phyloP scores from a whole-genome alignment of 192 early-diverging fungal species.

The Gonapodya prolifera region DNA sequence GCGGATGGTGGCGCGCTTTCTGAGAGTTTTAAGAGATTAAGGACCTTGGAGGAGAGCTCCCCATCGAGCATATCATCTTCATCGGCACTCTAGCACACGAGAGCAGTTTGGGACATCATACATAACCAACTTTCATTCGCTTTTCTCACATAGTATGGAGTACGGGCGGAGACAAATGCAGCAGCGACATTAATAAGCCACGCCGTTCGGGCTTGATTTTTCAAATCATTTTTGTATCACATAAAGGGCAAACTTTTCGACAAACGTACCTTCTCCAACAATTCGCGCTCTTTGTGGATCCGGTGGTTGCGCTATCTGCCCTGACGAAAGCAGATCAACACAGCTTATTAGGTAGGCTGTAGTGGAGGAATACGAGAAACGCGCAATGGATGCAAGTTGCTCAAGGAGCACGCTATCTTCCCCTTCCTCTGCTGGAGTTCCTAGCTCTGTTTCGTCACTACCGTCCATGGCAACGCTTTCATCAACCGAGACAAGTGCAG shows the following conservation, averaged over 20 bases:
- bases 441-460: not conserved
- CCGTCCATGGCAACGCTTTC: not conserved
- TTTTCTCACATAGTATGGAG: not conserved
- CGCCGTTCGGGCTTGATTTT: constrained; percentile 50
- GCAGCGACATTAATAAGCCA: constrained; percentile 72
- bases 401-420: not conserved
- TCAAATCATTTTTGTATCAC: not conserved
- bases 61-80: constrained; percentile 72
- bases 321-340: not conserved
- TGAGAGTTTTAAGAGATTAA: constrained; percentile 57
- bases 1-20: constrained; percentile 45
- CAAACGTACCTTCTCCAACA: not conserved
- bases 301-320: not conserved
- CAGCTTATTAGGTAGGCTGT: not conserved
- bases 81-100: constrained; percentile 52
- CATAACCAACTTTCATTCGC: no score
- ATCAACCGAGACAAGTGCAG: not conserved
- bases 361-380: not conserved
- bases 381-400: not conserved
- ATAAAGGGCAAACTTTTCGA: not conserved
- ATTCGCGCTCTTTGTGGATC: not conserved
- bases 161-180: constrained; percentile 49
- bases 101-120: no score
- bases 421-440: not conserved
- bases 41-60: constrained; percentile 50